Conservation (phyloP, 1,284 basidiomycete genomes). For the Peniophora sp. region DNA sequence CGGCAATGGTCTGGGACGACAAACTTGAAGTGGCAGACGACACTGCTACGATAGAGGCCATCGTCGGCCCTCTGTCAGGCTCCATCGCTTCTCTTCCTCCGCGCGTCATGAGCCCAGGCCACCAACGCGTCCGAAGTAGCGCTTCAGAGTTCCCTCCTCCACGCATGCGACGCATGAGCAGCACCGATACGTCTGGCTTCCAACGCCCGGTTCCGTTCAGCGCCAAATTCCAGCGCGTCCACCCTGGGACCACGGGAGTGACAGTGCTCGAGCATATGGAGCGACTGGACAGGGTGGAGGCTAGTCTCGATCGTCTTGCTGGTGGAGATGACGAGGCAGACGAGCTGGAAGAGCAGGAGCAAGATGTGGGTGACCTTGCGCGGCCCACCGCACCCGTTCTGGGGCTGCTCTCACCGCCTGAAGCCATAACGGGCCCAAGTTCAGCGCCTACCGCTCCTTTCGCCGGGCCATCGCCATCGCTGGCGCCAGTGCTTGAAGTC, state of each 20-base stretch:
- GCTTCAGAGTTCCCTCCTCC: constrained; percentile 68
- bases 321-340: constrained; percentile 44
- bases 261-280: constrained; percentile 77
- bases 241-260: constrained; percentile 76
- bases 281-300: constrained; percentile 72
- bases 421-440: not conserved
- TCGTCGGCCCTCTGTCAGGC: constrained; percentile 25
- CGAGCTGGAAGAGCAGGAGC: constrained; percentile 35
- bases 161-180: constrained; percentile 41
- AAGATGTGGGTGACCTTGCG: constrained; percentile 41
- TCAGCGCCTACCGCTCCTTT: constrained; percentile 6
- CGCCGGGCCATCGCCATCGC: constrained; percentile 15
- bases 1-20: constrained; percentile 78
- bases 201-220: constrained; percentile 70
- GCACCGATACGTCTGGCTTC: constrained; percentile 42
- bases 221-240: constrained; percentile 68
- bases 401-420: constrained; percentile 16
- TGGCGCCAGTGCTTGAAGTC: constrained; percentile 49
- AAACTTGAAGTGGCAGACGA: constrained; percentile 72
- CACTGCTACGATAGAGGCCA: constrained; percentile 25
- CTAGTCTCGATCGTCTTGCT: constrained; percentile 62
- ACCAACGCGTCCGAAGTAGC: constrained; percentile 49
- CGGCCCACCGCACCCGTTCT: constrained; percentile 9
- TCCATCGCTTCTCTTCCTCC: constrained; percentile 54
- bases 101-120: constrained; percentile 21